phyloP scores from a whole-genome alignment of 129 eudicot genomes.

The Calendula officinalis region DNA sequence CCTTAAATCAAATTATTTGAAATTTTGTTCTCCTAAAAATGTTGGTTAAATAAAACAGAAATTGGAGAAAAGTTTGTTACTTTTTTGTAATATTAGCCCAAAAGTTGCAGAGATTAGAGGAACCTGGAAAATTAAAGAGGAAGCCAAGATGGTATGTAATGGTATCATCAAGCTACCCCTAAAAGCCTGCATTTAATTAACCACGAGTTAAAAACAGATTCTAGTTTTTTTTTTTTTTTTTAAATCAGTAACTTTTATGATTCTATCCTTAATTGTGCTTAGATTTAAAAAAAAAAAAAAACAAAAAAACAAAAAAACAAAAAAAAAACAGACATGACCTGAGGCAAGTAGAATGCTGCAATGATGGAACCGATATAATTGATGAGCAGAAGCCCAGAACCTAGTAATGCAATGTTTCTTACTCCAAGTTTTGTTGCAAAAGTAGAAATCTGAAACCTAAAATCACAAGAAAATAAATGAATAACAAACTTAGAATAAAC shows the following conservation, averaged over 20 bases:
- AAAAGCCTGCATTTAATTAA: conserved; percentile 65
- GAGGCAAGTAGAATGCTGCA: conserved; percentile 89
- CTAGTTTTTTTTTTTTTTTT: neutral
- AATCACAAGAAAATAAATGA: conserved; percentile 7
- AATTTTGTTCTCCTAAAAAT: neutral
- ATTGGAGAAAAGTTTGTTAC: neutral
- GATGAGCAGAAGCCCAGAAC: conserved; percentile 83
- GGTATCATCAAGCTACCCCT: conserved; percentile 88
- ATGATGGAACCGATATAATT: conserved; percentile 75
- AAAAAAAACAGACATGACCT: conserved; percentile 41
- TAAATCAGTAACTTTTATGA: too few relatives aligned
- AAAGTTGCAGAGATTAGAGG: neutral
- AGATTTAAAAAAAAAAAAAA: conserved; percentile 2
- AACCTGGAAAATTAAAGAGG: conserved; percentile 77
- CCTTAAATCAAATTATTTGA: too few relatives aligned
- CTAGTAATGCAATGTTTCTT: conserved; percentile 85
- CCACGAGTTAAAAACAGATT: neutral
- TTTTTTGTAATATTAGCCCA: neutral
- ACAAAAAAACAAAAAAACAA: neutral
- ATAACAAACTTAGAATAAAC: neutral
- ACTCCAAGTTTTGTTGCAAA: conserved; percentile 99
- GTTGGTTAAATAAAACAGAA: neutral
- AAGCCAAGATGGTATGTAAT: conserved; percentile 67
- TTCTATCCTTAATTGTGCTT: too few relatives aligned
- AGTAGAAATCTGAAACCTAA: conserved; percentile 92